A percentile compares a stretch with the other conserved stretches of the same genome.
Evolutionary conservation across 1,284 basidiomycete genomes (phyloP).

Genomic region (Omphalotus olearius): DNA sequence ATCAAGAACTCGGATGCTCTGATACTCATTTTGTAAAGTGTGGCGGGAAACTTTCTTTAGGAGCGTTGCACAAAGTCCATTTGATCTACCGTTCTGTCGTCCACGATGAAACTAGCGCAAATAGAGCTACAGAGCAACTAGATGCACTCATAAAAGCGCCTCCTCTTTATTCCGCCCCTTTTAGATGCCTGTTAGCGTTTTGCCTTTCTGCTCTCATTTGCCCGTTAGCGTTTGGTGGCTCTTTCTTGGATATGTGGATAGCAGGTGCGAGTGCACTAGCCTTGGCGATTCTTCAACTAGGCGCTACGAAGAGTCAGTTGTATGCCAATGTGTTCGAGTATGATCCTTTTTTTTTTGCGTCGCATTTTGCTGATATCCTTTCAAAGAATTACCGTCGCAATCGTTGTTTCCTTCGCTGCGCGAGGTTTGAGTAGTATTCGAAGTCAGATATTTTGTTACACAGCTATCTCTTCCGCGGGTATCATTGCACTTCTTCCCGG

Average conservation of each 20-base stretch:
- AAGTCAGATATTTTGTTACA: conserved; percentile 78
- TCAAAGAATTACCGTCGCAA: conserved; percentile 74
- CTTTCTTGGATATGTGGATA: conserved; percentile 79
- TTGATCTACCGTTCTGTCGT: conserved; percentile 74
- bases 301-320: conserved; percentile 65
- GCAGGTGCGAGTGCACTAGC: conserved; percentile 65
- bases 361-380: conserved; percentile 16
- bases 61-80: conserved; percentile 74
- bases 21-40: conserved; percentile 83
- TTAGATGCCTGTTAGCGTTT: conserved; percentile 67
- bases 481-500: conserved; percentile 83
- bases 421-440: conserved; percentile 75
- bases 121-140: conserved; percentile 52
- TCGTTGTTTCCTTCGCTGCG: conserved; percentile 76
- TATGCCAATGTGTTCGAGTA: conserved; percentile 90
- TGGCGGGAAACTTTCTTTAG: conserved; percentile 68
- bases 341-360: conserved; percentile 23
- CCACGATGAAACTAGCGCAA: conserved; percentile 81
- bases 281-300: conserved; percentile 66
- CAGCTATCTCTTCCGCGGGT: conserved; percentile 78
- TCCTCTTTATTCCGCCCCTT: conserved; percentile 54
- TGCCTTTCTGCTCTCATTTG: conserved; percentile 72
- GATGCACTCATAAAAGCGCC: conserved; percentile 40
- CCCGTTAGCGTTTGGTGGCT: conserved; percentile 81
- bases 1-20: conserved; percentile 71